These are phyloP conservation scores for Nyssa sinensis DNA, from an alignment of 148 eudicot species.

Conservation along the genomic window DNA sequence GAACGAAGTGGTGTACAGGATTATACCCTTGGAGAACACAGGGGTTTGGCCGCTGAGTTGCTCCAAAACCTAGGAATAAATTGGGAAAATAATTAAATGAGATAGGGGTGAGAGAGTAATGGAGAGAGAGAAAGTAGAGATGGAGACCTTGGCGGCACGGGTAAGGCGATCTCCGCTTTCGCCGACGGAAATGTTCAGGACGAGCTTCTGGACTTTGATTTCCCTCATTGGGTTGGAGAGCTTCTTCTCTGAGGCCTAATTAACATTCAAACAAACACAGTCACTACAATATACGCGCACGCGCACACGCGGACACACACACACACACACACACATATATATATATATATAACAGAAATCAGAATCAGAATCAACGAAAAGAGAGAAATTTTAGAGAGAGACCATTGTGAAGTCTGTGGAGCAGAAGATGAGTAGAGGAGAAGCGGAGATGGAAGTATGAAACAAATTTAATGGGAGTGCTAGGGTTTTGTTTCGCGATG, in stretches of 20 bases:
- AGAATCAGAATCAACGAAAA: not conserved
- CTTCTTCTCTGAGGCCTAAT: constrained; percentile 68
- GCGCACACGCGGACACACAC: no score
- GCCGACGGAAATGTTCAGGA: constrained; percentile 79
- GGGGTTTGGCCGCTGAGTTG: constrained; percentile 83
- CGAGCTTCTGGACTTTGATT: constrained; percentile 67
- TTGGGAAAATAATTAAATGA: not conserved
- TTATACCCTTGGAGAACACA: constrained; percentile 70
- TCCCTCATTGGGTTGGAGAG: constrained; percentile 71
- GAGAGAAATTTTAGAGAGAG: not conserved
- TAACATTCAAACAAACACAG: not conserved
- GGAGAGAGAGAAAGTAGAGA: not conserved
- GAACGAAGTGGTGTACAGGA: not conserved
- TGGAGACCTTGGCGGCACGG: constrained; percentile 60
- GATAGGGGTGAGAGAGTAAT: not conserved
- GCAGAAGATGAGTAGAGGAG: not conserved
- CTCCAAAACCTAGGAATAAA: constrained; percentile 53
- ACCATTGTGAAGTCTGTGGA: constrained; percentile 10
- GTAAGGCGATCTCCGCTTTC: constrained; percentile 84
- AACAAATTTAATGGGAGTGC: not conserved
- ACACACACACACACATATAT: no score
- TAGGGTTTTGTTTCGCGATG: constrained; percentile 2
- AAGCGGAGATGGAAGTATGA: not conserved
- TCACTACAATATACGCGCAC: constrained; percentile 3
- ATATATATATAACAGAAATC: not conserved